Evolutionary conservation across 2,329 filamentous ascomycete species (phyloP).

Genomic region (Hymenoscyphus salicellus): DNA sequence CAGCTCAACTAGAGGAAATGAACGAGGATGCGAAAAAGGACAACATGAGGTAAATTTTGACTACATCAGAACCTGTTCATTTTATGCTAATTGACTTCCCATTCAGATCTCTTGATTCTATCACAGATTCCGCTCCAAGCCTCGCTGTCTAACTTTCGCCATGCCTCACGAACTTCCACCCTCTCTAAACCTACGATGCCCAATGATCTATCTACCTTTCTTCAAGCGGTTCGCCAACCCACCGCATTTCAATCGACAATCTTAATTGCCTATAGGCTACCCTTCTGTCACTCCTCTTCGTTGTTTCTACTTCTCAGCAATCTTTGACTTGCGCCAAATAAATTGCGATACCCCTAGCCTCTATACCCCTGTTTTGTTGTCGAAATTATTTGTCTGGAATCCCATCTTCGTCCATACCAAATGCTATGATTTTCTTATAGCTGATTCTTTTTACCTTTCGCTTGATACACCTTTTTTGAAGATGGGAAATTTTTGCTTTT

Average conservation of each 20-base stretch:
- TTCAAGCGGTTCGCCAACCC: background rate
- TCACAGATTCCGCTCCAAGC: slow-evolving; percentile 30
- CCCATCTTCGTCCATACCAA: background rate
- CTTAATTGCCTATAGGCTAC: slow-evolving; percentile 4
- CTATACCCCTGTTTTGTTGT: slow-evolving; percentile 3
- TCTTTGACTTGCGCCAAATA: slow-evolving; percentile 7
- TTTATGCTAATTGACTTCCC: background rate
- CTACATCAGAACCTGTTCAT: background rate
- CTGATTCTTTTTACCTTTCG: background rate
- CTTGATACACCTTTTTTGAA: background rate
- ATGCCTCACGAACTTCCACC: background rate
- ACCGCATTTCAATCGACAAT: background rate
- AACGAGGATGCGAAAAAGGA: slow-evolving; percentile 56
- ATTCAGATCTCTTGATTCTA: slow-evolving; percentile 39
- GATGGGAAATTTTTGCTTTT: background rate
- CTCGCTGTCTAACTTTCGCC: slow-evolving; percentile 7
- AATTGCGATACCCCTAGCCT: slow-evolving; percentile 5
- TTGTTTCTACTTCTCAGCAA: slow-evolving; percentile 5
- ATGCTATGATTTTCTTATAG: background rate
- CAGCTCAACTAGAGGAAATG: slow-evolving; percentile 45
- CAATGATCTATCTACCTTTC: slow-evolving; percentile 4
- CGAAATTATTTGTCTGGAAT: background rate
- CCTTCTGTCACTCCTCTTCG: slow-evolving; percentile 9
- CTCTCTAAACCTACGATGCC: slow-evolving; percentile 4
- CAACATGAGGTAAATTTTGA: slow-evolving; percentile 43